Conservation (phyloP, 2,329 filamentous ascomycete species). For the Teratosphaeria pseudoeucalypti region DNA sequence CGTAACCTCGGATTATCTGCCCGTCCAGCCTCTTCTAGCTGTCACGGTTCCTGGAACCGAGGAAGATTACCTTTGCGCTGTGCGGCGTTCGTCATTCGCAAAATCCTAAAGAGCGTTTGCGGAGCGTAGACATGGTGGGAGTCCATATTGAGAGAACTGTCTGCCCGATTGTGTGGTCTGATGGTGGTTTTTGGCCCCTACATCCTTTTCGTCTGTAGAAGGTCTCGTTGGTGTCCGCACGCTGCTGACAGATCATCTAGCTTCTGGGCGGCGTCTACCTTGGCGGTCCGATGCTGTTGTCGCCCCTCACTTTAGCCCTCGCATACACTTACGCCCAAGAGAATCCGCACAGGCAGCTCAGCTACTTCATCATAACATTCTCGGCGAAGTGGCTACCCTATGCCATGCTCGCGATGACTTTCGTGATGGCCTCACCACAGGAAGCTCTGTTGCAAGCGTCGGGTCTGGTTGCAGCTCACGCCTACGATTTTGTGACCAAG, state of each 20-base stretch:
- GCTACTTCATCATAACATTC: constrained; percentile 74
- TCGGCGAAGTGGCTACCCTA: constrained; percentile 73
- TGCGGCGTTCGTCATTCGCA: constrained; percentile 42
- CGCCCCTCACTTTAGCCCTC: constrained; percentile 63
- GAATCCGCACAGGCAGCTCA: constrained; percentile 63
- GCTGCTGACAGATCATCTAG: constrained; percentile 12
- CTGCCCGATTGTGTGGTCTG: constrained; percentile 44
- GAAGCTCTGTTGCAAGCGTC: constrained; percentile 55
- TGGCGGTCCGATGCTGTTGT: constrained; percentile 41
- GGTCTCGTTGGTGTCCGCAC: neutral
- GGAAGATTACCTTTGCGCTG: constrained; percentile 44
- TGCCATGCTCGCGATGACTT: constrained; percentile 63
- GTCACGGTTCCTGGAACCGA: constrained; percentile 46
- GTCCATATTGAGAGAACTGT: constrained; percentile 41
- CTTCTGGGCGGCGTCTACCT: constrained; percentile 37
- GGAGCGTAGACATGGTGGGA: constrained; percentile 44
- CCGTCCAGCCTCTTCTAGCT: constrained; percentile 41
- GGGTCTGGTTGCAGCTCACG: constrained; percentile 77
- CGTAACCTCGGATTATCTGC: constrained; percentile 51
- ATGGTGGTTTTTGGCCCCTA: constrained; percentile 56
- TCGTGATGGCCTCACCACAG: constrained; percentile 54
- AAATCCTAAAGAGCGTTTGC: constrained; percentile 32
- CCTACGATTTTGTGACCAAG: constrained; percentile 81
- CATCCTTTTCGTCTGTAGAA: constrained; percentile 30
- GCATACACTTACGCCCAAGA: constrained; percentile 80